These are phyloP conservation scores for Globisporangium irregulare DNA, from an alignment of 352 stramenopile species.

Conservation along the genomic window DNA sequence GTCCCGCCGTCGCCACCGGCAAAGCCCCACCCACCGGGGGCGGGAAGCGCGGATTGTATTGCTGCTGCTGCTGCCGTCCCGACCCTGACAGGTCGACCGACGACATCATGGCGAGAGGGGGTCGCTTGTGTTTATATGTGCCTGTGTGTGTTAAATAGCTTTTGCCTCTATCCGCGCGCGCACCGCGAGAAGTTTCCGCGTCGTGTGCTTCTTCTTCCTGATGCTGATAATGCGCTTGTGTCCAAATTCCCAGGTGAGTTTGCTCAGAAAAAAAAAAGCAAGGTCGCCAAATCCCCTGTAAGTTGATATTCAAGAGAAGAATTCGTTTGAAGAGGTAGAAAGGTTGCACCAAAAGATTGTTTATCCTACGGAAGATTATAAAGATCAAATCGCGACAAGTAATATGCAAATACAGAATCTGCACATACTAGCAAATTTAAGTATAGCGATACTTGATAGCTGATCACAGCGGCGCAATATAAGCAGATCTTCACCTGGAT, in stretches of 20 bases:
- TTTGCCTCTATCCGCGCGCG: not conserved
- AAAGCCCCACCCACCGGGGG: not conserved
- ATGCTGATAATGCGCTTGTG: conserved; percentile 1
- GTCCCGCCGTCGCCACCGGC: not conserved
- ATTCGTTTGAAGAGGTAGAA: conserved; percentile 8
- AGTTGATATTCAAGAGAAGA: conserved; percentile 6
- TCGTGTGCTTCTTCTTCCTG: not conserved
- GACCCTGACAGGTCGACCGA: conserved; percentile 14
- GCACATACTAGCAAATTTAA: too few species aligned
- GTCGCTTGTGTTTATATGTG: not conserved
- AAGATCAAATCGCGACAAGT: not conserved
- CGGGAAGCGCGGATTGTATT: conserved; percentile 7
- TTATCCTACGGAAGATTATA: not conserved
- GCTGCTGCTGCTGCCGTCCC: conserved; percentile 5
- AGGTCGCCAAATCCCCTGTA: conserved; percentile 1
- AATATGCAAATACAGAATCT: not conserved
- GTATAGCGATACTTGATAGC: too few species aligned
- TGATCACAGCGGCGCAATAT: not conserved
- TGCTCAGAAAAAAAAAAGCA: conserved; percentile 1
- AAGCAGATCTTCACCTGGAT: not conserved
- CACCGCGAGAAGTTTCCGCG: conserved; percentile 9
- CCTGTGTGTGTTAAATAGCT: not conserved
- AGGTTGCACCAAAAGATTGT: conserved; percentile 5
- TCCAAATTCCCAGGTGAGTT: conserved; percentile 1
- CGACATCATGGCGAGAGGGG: conserved; percentile 11